Base-by-base conservation (phyloP, 78 protist species). In the Dictyostelium brefeldianum region DNA sequence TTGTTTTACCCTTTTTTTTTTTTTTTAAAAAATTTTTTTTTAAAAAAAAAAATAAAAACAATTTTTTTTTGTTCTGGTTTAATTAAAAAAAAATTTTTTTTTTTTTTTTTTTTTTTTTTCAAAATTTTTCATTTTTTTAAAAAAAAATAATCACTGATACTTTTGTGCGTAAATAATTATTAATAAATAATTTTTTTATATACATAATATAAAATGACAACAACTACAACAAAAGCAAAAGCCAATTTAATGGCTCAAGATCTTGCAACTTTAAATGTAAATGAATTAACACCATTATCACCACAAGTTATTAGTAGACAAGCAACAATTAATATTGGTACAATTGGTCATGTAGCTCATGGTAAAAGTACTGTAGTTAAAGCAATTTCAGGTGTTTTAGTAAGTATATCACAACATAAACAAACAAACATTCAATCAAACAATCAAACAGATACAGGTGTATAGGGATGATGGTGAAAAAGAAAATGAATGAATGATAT, bases 341-440 rank as follows among this genome's bases (percentile, higher is more conserved):
- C 99, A 0, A 98, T 99, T 78, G 99, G 99, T 12, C 99, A 99
- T 62, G 99, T 99, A 51, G 99, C 99, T 11, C 99, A 99, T 97
- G 99, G 99, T 22, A 99, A 99, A 93, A 96, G 99, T 27, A 99
- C 99, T 15, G 98, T 99, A 7, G 99, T 99, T 54, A 97, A 98
- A 95, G 98, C 99, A 22, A 96, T 99, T 41, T 98, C 99, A 0
- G 99, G 99, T 1, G 99, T 99, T 53, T 91, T 91, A 67, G 98
- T 93, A 85, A 29, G 92, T 77, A 5, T 67, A n/a, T 59, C 10
- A n/a, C n/a, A n/a, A n/a, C n/a, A n/a, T n/a, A n/a, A n/a, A n/a
- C n/a, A n/a, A n/a, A n/a, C n/a, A n/a, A n/a, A n/a, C n/a, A n/a
- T 43, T 65, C 25, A 22, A n/a, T 65, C 89, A 71, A 57, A 50